Evolutionary conservation across 2,329 filamentous ascomycete species (phyloP).

Genomic region (Phaeosphaeria sp.): DNA sequence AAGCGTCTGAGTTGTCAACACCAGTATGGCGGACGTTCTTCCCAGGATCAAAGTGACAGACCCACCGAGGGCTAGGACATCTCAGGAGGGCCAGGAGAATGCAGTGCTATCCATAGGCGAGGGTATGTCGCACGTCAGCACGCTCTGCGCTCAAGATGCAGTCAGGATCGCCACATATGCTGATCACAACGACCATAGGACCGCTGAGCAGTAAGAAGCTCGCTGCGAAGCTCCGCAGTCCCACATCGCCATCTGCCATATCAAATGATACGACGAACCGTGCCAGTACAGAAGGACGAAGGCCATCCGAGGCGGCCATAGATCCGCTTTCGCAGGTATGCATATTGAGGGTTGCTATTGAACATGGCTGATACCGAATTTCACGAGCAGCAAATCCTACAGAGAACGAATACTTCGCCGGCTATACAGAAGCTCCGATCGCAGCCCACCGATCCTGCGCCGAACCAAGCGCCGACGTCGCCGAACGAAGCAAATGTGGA

Average conservation of each 20-base stretch:
- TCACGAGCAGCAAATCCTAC: constrained; percentile 60
- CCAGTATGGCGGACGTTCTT: constrained; percentile 49
- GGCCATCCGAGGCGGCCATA: constrained; percentile 55
- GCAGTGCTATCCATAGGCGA: constrained; percentile 30
- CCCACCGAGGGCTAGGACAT: constrained; percentile 41
- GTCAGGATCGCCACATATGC: constrained; percentile 14
- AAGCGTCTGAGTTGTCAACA: constrained; percentile 24
- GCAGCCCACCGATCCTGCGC: constrained; percentile 48
- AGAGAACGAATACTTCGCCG: constrained; percentile 70
- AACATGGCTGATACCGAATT: constrained; percentile 17
- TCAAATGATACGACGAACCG: constrained; percentile 30
- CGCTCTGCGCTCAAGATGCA: neutral
- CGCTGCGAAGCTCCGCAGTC: constrained; percentile 33
- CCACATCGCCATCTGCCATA: constrained; percentile 24
- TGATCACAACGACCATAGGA: constrained; percentile 25
- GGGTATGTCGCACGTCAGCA: constrained; percentile 23
- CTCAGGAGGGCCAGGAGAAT: constrained; percentile 38
- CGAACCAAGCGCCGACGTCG: constrained; percentile 34
- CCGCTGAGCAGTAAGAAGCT: constrained; percentile 36
- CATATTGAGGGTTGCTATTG: constrained; percentile 18
- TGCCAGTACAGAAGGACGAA: constrained; percentile 18
- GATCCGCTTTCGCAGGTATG: constrained; percentile 73
- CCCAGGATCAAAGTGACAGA: constrained; percentile 56
- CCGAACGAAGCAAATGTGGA: constrained; percentile 61
- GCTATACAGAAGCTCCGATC: constrained; percentile 64